phyloP scores from a whole-genome alignment of 352 stramenopile species.

The Thraustochytrium striatum region DNA sequence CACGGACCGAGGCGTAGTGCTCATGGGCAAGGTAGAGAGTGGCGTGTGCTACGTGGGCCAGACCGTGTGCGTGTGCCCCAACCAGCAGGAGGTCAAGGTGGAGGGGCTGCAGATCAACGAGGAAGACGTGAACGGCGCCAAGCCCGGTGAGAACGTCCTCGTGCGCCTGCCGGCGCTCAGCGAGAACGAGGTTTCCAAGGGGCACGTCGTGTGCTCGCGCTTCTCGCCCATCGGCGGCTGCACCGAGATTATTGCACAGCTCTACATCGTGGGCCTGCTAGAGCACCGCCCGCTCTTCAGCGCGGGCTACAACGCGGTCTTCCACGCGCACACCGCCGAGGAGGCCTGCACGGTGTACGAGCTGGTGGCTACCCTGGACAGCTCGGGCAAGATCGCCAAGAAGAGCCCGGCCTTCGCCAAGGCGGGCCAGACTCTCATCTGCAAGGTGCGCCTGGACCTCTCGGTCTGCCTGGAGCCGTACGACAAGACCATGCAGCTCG shows the following conservation, averaged over 20 bases:
- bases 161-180: slow-evolving; percentile 83
- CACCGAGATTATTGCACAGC: slow-evolving; percentile 73
- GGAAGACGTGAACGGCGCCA: slow-evolving; percentile 82
- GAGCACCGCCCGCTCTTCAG: slow-evolving; percentile 93
- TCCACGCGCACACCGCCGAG: slow-evolving; percentile 94
- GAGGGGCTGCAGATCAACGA: slow-evolving; percentile 83
- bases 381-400: slow-evolving; percentile 51
- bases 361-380: slow-evolving; percentile 68
- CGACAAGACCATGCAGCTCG: slow-evolving; percentile 88
- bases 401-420: slow-evolving; percentile 83
- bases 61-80: slow-evolving; percentile 75
- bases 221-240: slow-evolving; percentile 64
- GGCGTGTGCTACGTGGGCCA: slow-evolving; percentile 79
- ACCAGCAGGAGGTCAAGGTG: slow-evolving; percentile 59
- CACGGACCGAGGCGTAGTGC: slow-evolving; percentile 89
- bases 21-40: slow-evolving; percentile 96
- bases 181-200: slow-evolving; percentile 75
- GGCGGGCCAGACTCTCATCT: slow-evolving; percentile 85
- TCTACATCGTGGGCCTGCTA: slow-evolving; percentile 91
- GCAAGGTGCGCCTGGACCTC: slow-evolving; percentile 83
- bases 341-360: slow-evolving; percentile 89
- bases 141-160: slow-evolving; percentile 95
- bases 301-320: slow-evolving; percentile 86
- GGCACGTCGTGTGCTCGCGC: slow-evolving; percentile 53
- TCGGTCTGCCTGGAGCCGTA: slow-evolving; percentile 92